A percentile compares a stretch with the other conserved stretches of the same genome.
phyloP scores from a whole-genome alignment of 768 basidiomycete species.

The Leucocoprinus birnbaumii region DNA sequence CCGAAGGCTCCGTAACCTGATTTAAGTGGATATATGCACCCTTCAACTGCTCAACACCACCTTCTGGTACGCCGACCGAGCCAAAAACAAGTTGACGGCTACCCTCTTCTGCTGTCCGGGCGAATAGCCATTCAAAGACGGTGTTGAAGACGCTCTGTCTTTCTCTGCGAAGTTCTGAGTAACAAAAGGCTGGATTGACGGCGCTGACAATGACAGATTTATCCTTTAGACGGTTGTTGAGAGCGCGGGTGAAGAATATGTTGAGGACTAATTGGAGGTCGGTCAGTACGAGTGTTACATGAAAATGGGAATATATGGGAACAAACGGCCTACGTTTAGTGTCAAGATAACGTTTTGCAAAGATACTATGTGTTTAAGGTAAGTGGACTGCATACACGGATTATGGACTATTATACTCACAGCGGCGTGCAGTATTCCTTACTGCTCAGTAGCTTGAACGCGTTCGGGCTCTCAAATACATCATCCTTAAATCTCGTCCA shows the following conservation, averaged over 20 bases:
- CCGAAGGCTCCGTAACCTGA: conserved; percentile 25
- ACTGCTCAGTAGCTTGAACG: conserved; percentile 26
- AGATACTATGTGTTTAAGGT: background rate
- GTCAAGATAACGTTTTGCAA: conserved; percentile 22
- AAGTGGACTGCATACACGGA: background rate
- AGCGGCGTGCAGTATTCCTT: conserved; percentile 23
- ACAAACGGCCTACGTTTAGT: conserved; percentile 28
- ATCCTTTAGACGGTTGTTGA: conserved; percentile 29
- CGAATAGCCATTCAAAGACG: conserved; percentile 19
- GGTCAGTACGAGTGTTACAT: background rate
- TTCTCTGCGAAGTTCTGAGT: conserved; percentile 28
- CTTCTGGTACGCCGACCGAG: conserved; percentile 20
- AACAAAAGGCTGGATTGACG: conserved; percentile 42
- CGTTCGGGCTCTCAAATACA: conserved; percentile 18
- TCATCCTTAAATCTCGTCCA: conserved; percentile 19
- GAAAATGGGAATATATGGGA: background rate
- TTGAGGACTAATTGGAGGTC: conserved; percentile 39
- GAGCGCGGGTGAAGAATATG: conserved; percentile 35
- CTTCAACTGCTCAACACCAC: conserved; percentile 12
- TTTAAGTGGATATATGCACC: conserved; percentile 28
- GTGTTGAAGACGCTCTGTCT: background rate
- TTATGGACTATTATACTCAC: background rate
- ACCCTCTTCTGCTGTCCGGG: conserved; percentile 36
- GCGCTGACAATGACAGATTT: conserved; percentile 30
- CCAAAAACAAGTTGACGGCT: conserved; percentile 31